Evolutionary conservation across 2,329 filamentous ascomycete genomes (phyloP).

Genomic region (Cercospora janseana): DNA sequence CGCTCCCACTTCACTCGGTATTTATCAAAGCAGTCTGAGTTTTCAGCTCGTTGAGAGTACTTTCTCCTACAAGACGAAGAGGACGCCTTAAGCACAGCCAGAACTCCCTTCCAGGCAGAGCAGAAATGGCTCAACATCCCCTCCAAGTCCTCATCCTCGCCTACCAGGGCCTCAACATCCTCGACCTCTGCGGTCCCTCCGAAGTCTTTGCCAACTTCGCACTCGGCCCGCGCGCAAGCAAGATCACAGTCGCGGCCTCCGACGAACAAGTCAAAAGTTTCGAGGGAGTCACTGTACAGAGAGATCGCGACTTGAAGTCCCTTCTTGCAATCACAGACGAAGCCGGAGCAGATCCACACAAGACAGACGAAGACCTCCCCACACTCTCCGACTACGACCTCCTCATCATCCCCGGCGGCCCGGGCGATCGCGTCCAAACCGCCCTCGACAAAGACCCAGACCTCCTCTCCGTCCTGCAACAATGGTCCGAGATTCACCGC

Average conservation of each 20-base stretch:
- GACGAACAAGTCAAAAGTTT: slow-evolving; percentile 7
- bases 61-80: too few species aligned
- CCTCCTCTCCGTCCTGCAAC: slow-evolving; percentile 4
- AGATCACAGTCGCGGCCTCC: slow-evolving; percentile 14
- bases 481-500: neutral
- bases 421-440: neutral
- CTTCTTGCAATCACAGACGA: neutral
- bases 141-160: slow-evolving; percentile 16
- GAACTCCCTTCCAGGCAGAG: neutral
- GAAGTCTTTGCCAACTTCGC: slow-evolving; percentile 21
- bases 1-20: too few species aligned
- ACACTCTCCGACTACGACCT: slow-evolving; percentile 7
- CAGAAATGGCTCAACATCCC: slow-evolving; percentile 1
- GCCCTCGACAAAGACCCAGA: slow-evolving; percentile 12
- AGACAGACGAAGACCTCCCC: neutral
- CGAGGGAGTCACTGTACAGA: slow-evolving; percentile 16
- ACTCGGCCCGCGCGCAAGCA: neutral
- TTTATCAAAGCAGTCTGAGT: too few species aligned
- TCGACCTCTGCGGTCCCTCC: slow-evolving; percentile 20
- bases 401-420: slow-evolving; percentile 16
- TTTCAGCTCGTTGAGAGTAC: too few species aligned
- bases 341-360: neutral
- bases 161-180: slow-evolving; percentile 19
- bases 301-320: slow-evolving; percentile 4
- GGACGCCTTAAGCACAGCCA: neutral